Conservation (phyloP, 108 stramenopile species). For the Nitzschia inconspicua region DNA sequence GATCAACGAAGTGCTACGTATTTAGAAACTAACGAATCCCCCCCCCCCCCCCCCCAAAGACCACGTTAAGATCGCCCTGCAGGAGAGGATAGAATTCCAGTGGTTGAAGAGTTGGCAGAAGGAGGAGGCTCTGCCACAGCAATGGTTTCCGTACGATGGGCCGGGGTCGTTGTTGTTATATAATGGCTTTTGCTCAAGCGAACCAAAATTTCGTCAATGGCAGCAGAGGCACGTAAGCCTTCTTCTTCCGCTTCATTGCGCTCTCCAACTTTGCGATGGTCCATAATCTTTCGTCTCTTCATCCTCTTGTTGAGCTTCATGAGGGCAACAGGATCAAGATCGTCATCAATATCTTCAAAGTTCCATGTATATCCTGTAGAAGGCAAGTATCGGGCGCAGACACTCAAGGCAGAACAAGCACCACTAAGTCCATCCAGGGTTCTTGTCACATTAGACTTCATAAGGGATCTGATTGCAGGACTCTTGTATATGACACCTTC, state of each 20-base stretch:
- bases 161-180: background rate
- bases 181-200: constrained; percentile 62
- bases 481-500: constrained; percentile 84
- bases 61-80: too few relatives aligned
- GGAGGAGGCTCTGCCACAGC: constrained; percentile 11
- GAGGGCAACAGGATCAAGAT: constrained; percentile 40
- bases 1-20: too few relatives aligned
- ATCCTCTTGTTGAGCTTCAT: constrained; percentile 53
- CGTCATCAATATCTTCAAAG: constrained; percentile 46
- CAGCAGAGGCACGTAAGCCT: constrained; percentile 73
- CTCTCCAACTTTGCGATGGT: constrained; percentile 72
- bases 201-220: constrained; percentile 79
- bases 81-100: too few relatives aligned
- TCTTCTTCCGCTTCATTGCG: constrained; percentile 83
- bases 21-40: too few relatives aligned
- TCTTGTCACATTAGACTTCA: constrained; percentile 78
- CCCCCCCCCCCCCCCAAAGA: too few relatives aligned
- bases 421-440: constrained; percentile 61
- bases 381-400: constrained; percentile 73
- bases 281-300: constrained; percentile 60
- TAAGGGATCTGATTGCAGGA: constrained; percentile 67
- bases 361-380: constrained; percentile 77
- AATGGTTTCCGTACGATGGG: too few relatives aligned
- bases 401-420: constrained; percentile 68
- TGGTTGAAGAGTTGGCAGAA: too few relatives aligned